phyloP scores from a whole-genome alignment of 176 grass and related monocot species.

The Triticum monococcum region DNA sequence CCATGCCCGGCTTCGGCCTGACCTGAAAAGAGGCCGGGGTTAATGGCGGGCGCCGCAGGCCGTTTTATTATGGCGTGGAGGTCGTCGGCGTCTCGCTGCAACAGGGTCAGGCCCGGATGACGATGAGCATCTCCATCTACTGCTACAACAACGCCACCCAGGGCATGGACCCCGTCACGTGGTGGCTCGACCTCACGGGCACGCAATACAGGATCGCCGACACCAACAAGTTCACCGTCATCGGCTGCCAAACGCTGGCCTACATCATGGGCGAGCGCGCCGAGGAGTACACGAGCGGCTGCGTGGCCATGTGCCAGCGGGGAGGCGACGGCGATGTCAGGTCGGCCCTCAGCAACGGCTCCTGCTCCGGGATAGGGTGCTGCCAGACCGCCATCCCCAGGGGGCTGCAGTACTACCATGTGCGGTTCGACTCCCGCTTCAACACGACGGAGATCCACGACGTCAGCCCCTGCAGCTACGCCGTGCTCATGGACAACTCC shows the following conservation, averaged over 20 bases:
- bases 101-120: neutral
- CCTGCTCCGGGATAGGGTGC: conserved; percentile 3
- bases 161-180: rapidly evolving
- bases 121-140: neutral
- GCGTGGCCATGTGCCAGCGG: neutral
- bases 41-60: neutral
- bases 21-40: neutral
- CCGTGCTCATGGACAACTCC: neutral
- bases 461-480: conserved; percentile 32
- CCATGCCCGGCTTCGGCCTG: too few species aligned
- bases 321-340: neutral
- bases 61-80: neutral
- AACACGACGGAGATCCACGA: neutral
- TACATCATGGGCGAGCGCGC: neutral
- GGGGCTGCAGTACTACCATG: neutral
- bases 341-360: neutral
- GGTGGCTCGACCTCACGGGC: rapidly evolving
- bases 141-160: neutral
- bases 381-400: neutral
- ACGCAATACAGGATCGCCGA: neutral
- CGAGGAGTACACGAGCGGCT: neutral
- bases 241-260: neutral
- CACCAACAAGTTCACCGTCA: conserved; percentile 20
- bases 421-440: neutral
- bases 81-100: neutral